Evolutionary conservation across 441 rosid genomes (phyloP).

Genomic region (Theobroma grandiflorum): DNA sequence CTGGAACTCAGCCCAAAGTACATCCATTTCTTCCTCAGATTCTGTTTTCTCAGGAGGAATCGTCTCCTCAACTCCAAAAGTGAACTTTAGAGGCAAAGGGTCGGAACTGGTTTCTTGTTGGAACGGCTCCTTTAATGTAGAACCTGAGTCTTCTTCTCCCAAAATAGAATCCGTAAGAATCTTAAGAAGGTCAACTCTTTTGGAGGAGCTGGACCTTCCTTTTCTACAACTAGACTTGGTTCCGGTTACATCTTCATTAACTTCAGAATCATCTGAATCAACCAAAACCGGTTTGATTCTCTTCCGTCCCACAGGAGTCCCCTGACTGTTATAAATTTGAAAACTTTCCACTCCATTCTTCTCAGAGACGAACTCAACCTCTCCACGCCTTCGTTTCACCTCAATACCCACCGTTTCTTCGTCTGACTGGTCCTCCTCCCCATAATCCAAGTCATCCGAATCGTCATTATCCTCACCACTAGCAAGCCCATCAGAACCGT

Average conservation of each 20-base stretch:
- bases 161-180: constrained; percentile 46
- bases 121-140: neutral
- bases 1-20: constrained; percentile 53
- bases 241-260: neutral
- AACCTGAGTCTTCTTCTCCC: constrained; percentile 20
- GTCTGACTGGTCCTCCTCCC: neutral
- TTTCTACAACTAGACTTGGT: neutral
- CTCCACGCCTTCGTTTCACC: neutral
- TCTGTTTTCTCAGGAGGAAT: constrained; percentile 35
- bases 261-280: too few species aligned
- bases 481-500: constrained; percentile 11
- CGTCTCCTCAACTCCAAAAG: constrained; percentile 35
- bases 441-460: constrained; percentile 23
- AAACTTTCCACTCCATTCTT: neutral
- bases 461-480: constrained; percentile 34
- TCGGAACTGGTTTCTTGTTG: neutral
- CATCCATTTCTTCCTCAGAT: constrained; percentile 40
- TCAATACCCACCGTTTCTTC: neutral
- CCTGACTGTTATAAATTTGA: neutral
- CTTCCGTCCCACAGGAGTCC: neutral
- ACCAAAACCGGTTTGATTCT: neutral
- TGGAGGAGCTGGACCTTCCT: neutral
- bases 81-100: constrained; percentile 36
- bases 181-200: constrained; percentile 26
- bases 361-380: neutral